A percentile compares a stretch with the other conserved stretches of the same genome.
These are phyloP conservation scores for Colletotrichum sp. DNA, from an alignment of 2,329 filamentous ascomycete species.

Conservation along the genomic window DNA sequence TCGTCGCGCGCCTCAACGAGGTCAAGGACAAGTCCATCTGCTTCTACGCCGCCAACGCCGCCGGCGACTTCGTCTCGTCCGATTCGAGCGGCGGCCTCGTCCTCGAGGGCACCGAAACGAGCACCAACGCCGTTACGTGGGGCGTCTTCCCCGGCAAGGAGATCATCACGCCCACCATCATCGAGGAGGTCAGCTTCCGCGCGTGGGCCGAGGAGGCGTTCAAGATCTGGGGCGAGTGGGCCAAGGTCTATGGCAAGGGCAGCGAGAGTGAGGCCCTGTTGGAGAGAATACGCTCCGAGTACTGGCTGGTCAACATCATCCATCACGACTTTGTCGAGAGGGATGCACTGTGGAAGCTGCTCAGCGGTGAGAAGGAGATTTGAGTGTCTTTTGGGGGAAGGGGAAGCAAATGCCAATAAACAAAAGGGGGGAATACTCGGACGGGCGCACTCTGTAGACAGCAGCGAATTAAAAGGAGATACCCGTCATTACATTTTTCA, in stretches of 20 bases:
- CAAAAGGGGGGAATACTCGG: neutral
- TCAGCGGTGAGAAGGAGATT: constrained; percentile 45
- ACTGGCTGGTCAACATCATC: constrained; percentile 91
- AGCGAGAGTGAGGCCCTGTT: constrained; percentile 76
- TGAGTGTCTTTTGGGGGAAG: neutral
- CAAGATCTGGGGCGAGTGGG: constrained; percentile 94
- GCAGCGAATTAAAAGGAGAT: neutral
- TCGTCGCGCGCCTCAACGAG: constrained; percentile 62
- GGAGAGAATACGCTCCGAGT: constrained; percentile 68
- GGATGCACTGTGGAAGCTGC: constrained; percentile 74
- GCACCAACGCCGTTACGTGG: constrained; percentile 96
- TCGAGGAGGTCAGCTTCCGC: constrained; percentile 91
- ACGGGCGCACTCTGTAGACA: neutral
- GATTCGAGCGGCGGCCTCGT: constrained; percentile 49
- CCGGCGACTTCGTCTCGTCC: constrained; percentile 79
- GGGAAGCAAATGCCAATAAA: neutral
- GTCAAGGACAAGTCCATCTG: constrained; percentile 69
- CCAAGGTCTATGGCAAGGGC: constrained; percentile 80
- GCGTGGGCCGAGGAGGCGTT: constrained; percentile 97
- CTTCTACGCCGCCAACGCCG: constrained; percentile 85
- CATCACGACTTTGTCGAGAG: constrained; percentile 78
- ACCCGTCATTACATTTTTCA: neutral
- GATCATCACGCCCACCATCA: constrained; percentile 95
- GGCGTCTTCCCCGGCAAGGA: constrained; percentile 95
- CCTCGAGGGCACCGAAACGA: constrained; percentile 42